Evolutionary conservation across 257 asterid species (phyloP), one percentile per base, ranked within the genome.

Genomic region (Solanum pimpinellifolium): DNA sequence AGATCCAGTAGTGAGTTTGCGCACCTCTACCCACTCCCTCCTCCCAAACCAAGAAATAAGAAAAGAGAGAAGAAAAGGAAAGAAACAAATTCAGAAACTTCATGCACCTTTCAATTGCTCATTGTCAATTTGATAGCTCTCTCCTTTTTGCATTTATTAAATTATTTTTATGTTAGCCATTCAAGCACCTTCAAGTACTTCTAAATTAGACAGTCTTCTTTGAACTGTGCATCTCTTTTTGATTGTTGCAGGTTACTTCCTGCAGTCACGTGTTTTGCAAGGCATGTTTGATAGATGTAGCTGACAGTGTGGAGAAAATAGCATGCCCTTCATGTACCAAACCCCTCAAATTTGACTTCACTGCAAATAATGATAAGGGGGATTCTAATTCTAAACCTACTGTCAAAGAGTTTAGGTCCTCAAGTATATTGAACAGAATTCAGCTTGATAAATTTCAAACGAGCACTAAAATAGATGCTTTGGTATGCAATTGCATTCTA

Each of bases 391-490:
- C 90, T 75, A 96, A 91, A 88, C 88, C 94, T 69, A 94, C 92
- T 76, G 81, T 93, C 66, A 93, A 92, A 91, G 98, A 98, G 83
- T 94, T 93, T 87, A 92, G 91, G 90, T 59, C 97, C 27, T 91
- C 98, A 37, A 95, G 99, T 88, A 93, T 95, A 88, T 90, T 94
- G 91, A 95, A 96, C 65, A 91, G 96, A 91, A 93, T 96, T 85
- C 91, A 87, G 88, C 93, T 92, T 27, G 88, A 90, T 60, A 89
- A 91, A 85, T 96, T 94, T 89, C 96, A 91, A 92, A 92, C 97
- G 37, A 95, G 98, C 86, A 96, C 98, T 78, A 96, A 96, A 91
- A 95, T 96, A 88, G 99, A 95, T 86, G 98, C 98, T 72, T 88
- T 95, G 98, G 99, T 95, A 93, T 88, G 95, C 90, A 74, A 74